Base-by-base conservation (phyloP, 139 green algal genomes). In the Volvox reticuliferus region DNA sequence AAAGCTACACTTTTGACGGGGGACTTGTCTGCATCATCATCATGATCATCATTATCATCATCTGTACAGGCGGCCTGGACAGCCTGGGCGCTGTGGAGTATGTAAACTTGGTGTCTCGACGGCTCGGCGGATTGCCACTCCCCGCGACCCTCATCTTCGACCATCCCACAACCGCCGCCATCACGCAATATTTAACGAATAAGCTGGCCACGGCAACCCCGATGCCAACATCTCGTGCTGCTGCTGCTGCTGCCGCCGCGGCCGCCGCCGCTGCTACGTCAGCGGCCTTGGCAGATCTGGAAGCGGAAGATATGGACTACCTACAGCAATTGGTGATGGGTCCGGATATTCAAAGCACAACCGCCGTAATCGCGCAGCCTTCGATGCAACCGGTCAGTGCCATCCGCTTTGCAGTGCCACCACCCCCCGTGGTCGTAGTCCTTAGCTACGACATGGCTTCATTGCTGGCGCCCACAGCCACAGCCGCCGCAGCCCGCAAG, bases 21-120 rank as follows among this genome's bases (percentile, higher is more conserved):
- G 5, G 44, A 55, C 5, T 55, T 55, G 5, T 55, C 44, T 9
- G 44, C 44, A 55, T 55, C 44, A n/a, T n/a, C n/a, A n/a, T n/a
- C n/a, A n/a, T n/a, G n/a, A n/a, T n/a, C n/a, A n/a, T n/a, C n/a
- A n/a, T n/a, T n/a, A n/a, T n/a, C n/a, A n/a, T n/a, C n/a, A n/a
- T 55, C 9, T 55, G 5, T 36, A 62, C 91, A 94, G 95, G 94
- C 24, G 97, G 97, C 20, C 87, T 98, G 30, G 97, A 99, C 82
- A 98, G 96, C 21, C 93, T 99, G 75, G 96, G 94, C 35, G 93
- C 94, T 44, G 96, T 98, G 65, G 96, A 98, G 93, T 96, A 97
- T 81, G 94, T 96, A 6, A 98, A 97, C 89, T 84, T 96, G 16
- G 82, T 98, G 1, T 76, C 87, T 21, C 73, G 93, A 20, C 91